A percentile compares a stretch with the other conserved stretches of the same genome.
These are phyloP conservation scores for Colletotrichum tabaci DNA, from an alignment of 2,329 filamentous ascomycete genomes.

Conservation along the genomic window DNA sequence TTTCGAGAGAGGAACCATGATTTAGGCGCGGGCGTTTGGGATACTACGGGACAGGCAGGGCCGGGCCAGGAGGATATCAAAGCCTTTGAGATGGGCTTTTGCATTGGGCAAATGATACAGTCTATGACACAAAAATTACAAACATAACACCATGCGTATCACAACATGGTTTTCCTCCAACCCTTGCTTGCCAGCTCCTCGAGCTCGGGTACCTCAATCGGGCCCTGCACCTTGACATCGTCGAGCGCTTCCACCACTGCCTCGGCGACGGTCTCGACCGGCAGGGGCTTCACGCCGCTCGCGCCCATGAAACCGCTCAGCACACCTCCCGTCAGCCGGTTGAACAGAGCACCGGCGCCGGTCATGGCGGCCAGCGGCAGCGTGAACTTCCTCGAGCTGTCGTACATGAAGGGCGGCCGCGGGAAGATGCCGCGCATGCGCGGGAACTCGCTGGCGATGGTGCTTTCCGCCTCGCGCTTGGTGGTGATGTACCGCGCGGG, in stretches of 20 bases:
- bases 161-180: constrained; percentile 94
- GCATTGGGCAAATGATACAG: constrained; percentile 48
- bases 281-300: constrained; percentile 87
- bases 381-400: constrained; percentile 84
- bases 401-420: constrained; percentile 90
- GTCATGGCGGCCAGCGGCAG: constrained; percentile 86
- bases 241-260: constrained; percentile 90
- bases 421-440: constrained; percentile 85
- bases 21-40: constrained; percentile 64
- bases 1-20: constrained; percentile 97
- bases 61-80: background rate
- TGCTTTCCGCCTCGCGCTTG: constrained; percentile 89
- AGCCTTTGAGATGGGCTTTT: background rate
- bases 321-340: constrained; percentile 81
- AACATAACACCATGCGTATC: constrained; percentile 46
- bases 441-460: constrained; percentile 81
- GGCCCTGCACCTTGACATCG: constrained; percentile 80
- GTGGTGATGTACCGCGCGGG: constrained; percentile 90
- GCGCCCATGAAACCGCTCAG: constrained; percentile 85
- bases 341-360: constrained; percentile 81
- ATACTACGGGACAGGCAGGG: background rate
- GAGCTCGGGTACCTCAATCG: constrained; percentile 84
- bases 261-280: constrained; percentile 89
- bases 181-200: constrained; percentile 84
- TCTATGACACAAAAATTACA: constrained; percentile 44